Base-by-base conservation (phyloP, 306 rosid genomes). In the Citrullus mucosospermus region DNA sequence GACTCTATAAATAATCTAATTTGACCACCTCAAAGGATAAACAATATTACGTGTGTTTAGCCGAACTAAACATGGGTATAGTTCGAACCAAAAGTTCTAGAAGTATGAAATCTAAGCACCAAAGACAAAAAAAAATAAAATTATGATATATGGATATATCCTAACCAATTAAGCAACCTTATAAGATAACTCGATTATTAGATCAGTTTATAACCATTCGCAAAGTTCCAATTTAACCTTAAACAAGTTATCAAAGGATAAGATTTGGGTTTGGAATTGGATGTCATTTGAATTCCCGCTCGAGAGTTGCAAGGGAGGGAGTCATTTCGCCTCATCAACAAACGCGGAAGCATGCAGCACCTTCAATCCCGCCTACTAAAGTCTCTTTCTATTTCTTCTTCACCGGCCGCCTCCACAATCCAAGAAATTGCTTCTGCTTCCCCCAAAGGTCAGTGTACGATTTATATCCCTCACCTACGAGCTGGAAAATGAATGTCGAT, bases 381-480 rank as follows among this genome's bases (percentile, higher is more conserved):
- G 78, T 86, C 90, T 38, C 74, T 92, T 16, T 75, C 90, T 6
- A 34, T 85, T 66, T 80, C 89, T 86, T 89, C 90, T 41, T 78
- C 83, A 56, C 87, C 96, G 56, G 69, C 87, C 50, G 53, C 88
- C 61, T 36, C 93, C 36, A 84, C 91, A 41, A 91, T 90, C 87
- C 94, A 90, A 83, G 86, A 89, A 70, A 80, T 90, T 65, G 88
- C 92, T 66, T 78, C 77, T 78, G 57, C 82, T 83, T 88, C 85
- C 77, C 82, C 91, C 55, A 94, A 89, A 90, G 97, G 97, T 92
- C 41, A 44, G 46, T 69, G 17, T 68, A n/a, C 43, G 51, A 38
- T 76, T 16, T 58, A 22, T 50, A 68, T 78, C 30, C 46, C 8
- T 39, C 36, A 16, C 12, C 8, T 32, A 18, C 11, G 6, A 73